Base-by-base conservation (phyloP, 2,329 filamentous ascomycete species). In the Colletotrichum truncatum region DNA sequence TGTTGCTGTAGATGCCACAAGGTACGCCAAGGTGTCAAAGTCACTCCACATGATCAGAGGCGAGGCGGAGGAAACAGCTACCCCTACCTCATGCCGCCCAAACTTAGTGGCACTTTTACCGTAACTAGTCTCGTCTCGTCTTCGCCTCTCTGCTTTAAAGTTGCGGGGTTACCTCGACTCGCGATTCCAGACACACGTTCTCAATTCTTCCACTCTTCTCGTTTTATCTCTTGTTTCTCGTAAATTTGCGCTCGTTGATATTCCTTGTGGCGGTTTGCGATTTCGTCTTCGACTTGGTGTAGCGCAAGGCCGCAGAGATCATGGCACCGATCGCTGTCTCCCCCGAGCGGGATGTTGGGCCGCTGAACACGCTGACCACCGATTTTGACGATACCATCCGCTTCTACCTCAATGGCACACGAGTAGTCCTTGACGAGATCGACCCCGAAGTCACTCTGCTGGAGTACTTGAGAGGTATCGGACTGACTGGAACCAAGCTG, bases 381-480 rank as follows among this genome's bases (percentile, higher is more conserved):
- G 79, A 85, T 48, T 98, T 93, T 78, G 91, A 97, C 73, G 93
- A 98, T 77, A 95, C 93, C 2, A 84, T 98, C 64, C 87, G 91
- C 16, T 98, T 98, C 83, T 98, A 94, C 76, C 88, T 99, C 54
- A 99, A 99, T 76, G 96, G 96, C 68, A 97, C 95, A 3, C 93
- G 90, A 69, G 92, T 98, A 14, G 87, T 91, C 1, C 82, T 99
- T 14, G 94, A 98, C 70, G 87, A 93, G 11, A 89, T 96, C 55
- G 94, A 98, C 73, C 96, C 96, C 0, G 95, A 98, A 75, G 85
- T 94, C 49, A 99, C 96, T 0, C 84, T 99, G 30, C 83, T 99
- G 6, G 95, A 98, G 77, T 99, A 98, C 72, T 85, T 99, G 38
- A 87, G 96, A 68, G 95, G 94, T 18, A 92, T 98, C 74, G 96